Percentiles rank a stretch among this genome's conserved stretches.
Conservation (phyloP, 2,329 filamentous ascomycete genomes). For the Colletotrichum neosansevieriae region DNA sequence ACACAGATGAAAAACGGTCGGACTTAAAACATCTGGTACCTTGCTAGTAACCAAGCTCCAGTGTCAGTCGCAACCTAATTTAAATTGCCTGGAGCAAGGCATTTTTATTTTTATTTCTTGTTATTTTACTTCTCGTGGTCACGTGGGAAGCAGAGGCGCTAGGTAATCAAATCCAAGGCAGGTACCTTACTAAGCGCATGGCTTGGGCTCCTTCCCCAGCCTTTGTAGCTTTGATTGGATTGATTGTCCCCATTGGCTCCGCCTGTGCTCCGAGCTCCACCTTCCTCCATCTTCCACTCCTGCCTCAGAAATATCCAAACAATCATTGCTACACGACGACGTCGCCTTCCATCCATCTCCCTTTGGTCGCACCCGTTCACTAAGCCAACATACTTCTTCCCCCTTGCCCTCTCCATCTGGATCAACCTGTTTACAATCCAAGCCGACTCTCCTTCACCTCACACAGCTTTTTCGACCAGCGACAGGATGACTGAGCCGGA, state of each 20-base stretch:
- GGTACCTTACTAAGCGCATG: not conserved
- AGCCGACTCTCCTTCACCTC: not conserved
- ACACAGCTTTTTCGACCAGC: not conserved
- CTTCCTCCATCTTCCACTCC: slow-evolving; percentile 29
- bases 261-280: slow-evolving; percentile 26
- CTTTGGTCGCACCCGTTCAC: slow-evolving; percentile 23
- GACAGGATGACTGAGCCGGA: slow-evolving; percentile 80
- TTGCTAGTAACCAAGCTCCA: not conserved
- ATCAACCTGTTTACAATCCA: no score
- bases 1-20: not conserved
- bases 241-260: slow-evolving; percentile 33
- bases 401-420: slow-evolving; percentile 14
- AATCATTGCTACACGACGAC: slow-evolving; percentile 16
- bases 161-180: not conserved
- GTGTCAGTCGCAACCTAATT: no score
- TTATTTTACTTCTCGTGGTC: not conserved
- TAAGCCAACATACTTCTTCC: not conserved
- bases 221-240: slow-evolving; percentile 37
- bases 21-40: slow-evolving; percentile 1
- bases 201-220: slow-evolving; percentile 18
- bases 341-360: not conserved
- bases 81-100: no score
- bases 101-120: no score
- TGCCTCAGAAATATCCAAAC: slow-evolving; percentile 38
- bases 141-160: slow-evolving; percentile 13